A percentile compares a stretch with the other conserved stretches of the same genome.
phyloP scores from a whole-genome alignment of 495 filamentous ascomycete genomes.

The Penicillium manginii region DNA sequence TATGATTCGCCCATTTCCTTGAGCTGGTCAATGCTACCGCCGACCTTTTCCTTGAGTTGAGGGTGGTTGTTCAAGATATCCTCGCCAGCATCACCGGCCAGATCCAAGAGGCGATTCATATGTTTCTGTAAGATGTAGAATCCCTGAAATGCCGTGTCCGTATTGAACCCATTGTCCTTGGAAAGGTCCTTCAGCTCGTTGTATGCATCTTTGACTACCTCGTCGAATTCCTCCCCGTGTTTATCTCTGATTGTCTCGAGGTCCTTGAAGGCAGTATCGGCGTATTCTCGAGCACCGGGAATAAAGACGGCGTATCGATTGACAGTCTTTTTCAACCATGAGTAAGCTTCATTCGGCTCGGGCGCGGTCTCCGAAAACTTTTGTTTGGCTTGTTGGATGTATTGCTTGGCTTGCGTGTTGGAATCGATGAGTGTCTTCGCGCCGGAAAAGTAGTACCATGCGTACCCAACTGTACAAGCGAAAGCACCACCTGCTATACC shows the following conservation, averaged over 20 bases:
- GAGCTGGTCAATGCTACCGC: slow-evolving; percentile 61
- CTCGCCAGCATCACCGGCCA: no score
- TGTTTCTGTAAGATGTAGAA: no score
- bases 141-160: no score
- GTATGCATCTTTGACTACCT: slow-evolving; percentile 63
- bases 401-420: slow-evolving; percentile 52
- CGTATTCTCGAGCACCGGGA: slow-evolving; percentile 63
- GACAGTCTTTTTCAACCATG: slow-evolving; percentile 59
- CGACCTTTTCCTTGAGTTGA: slow-evolving; percentile 66
- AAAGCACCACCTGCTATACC: slow-evolving; percentile 55
- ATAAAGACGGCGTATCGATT: slow-evolving; percentile 67
- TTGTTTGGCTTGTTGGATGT: slow-evolving; percentile 54
- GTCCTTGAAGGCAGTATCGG: slow-evolving; percentile 65
- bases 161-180: slow-evolving; percentile 45
- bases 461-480: slow-evolving; percentile 53
- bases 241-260: slow-evolving; percentile 60
- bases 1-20: slow-evolving; percentile 66
- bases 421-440: slow-evolving; percentile 55
- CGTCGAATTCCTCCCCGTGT: slow-evolving; percentile 64
- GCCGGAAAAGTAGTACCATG: slow-evolving; percentile 62
- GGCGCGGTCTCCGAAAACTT: slow-evolving; percentile 58
- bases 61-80: slow-evolving; percentile 61
- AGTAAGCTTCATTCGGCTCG: slow-evolving; percentile 59
- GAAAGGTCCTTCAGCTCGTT: slow-evolving; percentile 55
- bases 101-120: no score